Conservation (phyloP, 1,139 yeast genomes). For the Yamadazyma taylorii region DNA sequence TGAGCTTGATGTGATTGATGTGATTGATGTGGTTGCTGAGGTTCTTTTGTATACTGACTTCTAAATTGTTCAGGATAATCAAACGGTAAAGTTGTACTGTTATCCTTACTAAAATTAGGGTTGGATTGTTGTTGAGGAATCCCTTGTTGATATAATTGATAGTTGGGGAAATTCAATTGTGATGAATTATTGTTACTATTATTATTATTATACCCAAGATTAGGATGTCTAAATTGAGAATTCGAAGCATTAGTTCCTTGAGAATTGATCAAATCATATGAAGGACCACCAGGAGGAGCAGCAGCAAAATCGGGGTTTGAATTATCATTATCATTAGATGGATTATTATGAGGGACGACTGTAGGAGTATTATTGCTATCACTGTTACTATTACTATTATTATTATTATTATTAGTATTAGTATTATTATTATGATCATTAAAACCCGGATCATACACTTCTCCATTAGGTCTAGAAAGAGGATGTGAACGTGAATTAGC, state of each 20-base stretch:
- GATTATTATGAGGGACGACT: constrained; percentile 4
- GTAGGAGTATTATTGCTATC: constrained; percentile 4
- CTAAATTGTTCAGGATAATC: constrained; percentile 30
- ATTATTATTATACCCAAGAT: constrained; percentile 6
- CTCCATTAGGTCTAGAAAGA: constrained; percentile 15
- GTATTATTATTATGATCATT: constrained; percentile 11
- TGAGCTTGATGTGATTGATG: constrained; percentile 19
- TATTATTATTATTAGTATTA: too few species aligned
- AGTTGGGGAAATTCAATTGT: constrained; percentile 10
- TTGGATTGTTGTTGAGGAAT: constrained; percentile 6
- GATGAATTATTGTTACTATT: constrained; percentile 5
- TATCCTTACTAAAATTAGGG: constrained; percentile 3
- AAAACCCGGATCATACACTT: constrained; percentile 17
- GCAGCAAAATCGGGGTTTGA: constrained; percentile 9
- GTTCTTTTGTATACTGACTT: constrained; percentile 28
- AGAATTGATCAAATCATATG: constrained; percentile 28
- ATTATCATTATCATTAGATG: constrained; percentile 8
- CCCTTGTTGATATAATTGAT: constrained; percentile 11
- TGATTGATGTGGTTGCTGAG: constrained; percentile 15
- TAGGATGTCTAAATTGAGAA: constrained; percentile 24
- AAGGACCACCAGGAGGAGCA: constrained; percentile 11
- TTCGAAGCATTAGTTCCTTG: constrained; percentile 12
- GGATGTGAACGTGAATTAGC: too few species aligned
- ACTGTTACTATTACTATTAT: too few species aligned
- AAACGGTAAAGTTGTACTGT: constrained; percentile 13